Evolutionary conservation across 495 filamentous ascomycete genomes (phyloP), one percentile per base, ranked within the genome.

Genomic region (Hypoxylon cercidicola): DNA sequence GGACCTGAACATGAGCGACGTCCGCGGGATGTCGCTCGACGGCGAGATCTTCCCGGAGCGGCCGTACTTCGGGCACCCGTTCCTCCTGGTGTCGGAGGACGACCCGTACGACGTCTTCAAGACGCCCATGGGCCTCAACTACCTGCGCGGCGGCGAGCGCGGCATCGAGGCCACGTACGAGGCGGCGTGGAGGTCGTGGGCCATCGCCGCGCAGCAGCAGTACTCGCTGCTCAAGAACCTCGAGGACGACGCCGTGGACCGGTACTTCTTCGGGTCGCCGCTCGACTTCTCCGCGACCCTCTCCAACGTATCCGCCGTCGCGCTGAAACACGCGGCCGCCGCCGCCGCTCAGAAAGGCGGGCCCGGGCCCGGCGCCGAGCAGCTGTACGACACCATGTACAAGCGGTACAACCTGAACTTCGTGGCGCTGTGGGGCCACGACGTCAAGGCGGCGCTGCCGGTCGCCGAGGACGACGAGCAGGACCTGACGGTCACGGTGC

Each of bases 191-290:
- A 66, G 68, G 3, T 74, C 80, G 4, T 85, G 84, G 83, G 78
- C 77, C 6, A 78, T 83, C 15, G 75, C 77, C 51, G 81, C 82
- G 2, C 83, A 85, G 66, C 79, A 83, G 45, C 83, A 86, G 56
- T 84, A 85, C 62, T 84, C 80, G 6, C 81, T 86, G 55, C 72
- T 86, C 11, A 70, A 79, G 19, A 81, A 85, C 54, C 75, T 86
- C 1, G 82, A 85, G 62, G 59, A 69, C 4, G 70, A 77, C 48
- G 65, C 77, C 12, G 61, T 84, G 49, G 61, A 69, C 32, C 75
- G 68, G 13, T 86, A 86, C 65, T 84, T 84, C 52, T 85, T 85
- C 60, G 78, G 71, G 4, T 56, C 71, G 35, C 68, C 66, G n/a
- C 47, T 62, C 12, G 55, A 58, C 0, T 68, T 66, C 12, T 57